Evolutionary conservation across 257 asterid genomes (phyloP).

Genomic region (Buddleja alternifolia): DNA sequence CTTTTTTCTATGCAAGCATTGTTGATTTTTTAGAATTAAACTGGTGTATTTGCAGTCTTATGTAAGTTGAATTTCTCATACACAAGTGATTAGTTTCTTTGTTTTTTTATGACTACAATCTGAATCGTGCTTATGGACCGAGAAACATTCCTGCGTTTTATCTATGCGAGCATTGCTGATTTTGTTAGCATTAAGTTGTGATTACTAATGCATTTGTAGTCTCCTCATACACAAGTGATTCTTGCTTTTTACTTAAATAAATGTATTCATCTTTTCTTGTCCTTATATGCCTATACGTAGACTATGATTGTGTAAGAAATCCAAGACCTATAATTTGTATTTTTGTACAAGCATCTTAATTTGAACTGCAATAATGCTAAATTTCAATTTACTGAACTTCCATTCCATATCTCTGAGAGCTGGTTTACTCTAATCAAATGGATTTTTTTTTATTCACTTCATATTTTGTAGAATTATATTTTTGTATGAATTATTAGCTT

Average conservation of each 20-base stretch:
- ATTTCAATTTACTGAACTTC: background rate
- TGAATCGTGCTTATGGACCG: background rate
- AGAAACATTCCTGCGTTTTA: background rate
- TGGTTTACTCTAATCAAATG: slow-evolving; percentile 17
- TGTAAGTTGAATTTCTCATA: too few relatives aligned
- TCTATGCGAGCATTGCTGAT: background rate
- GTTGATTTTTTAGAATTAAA: too few relatives aligned
- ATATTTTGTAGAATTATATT: slow-evolving; percentile 16
- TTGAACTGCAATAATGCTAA: slow-evolving; percentile 10
- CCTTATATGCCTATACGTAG: background rate
- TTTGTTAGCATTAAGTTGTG: background rate
- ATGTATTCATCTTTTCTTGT: slow-evolving; percentile 6
- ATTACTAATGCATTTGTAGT: slow-evolving; percentile 15
- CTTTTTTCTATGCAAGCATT: too few relatives aligned
- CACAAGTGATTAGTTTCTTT: too few relatives aligned
- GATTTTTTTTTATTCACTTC: slow-evolving; percentile 11
- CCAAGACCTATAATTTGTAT: background rate
- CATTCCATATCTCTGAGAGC: slow-evolving; percentile 10
- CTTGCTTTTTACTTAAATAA: slow-evolving; percentile 12
- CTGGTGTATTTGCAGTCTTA: too few relatives aligned
- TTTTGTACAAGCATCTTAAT: slow-evolving; percentile 11
- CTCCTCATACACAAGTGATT: slow-evolving; percentile 14
- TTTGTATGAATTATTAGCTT: slow-evolving; percentile 6
- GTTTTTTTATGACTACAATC: slow-evolving; percentile 4
- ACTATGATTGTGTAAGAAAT: slow-evolving; percentile 15